phyloP scores from a whole-genome alignment of 805 yeast species.

The Blastobotrys muscicola region DNA sequence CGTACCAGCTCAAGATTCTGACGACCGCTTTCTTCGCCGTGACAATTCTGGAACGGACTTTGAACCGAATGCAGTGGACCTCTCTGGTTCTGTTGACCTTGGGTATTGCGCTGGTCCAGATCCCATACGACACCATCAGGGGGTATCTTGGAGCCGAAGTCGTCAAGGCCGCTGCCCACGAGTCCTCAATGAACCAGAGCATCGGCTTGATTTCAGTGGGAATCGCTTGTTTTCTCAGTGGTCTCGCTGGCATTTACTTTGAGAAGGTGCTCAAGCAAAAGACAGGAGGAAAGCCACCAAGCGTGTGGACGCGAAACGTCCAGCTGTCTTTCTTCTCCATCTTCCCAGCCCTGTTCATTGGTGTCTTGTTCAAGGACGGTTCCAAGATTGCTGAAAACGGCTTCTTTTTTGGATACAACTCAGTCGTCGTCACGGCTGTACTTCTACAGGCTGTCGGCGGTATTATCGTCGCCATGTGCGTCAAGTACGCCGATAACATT shows the following conservation, averaged over 20 bases:
- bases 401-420: conserved; percentile 32
- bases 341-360: conserved; percentile 31
- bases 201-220: conserved; percentile 31
- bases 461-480: conserved; percentile 33
- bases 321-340: conserved; percentile 32
- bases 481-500: conserved; percentile 35
- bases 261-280: conserved; percentile 30
- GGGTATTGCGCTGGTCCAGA: conserved; percentile 34
- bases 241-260: conserved; percentile 36
- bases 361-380: conserved; percentile 30
- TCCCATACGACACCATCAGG: conserved; percentile 24
- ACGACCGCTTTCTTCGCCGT: conserved; percentile 36
- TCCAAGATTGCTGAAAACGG: conserved; percentile 26
- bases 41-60: conserved; percentile 26
- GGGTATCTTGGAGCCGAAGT: conserved; percentile 6
- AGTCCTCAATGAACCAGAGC: conserved; percentile 17
- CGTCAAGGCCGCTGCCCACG: conserved; percentile 5
- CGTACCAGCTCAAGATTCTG: conserved; percentile 35
- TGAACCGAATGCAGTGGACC: conserved; percentile 29
- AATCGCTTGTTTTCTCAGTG: conserved; percentile 31
- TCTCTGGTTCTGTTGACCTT: conserved; percentile 29
- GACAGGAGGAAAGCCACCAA: conserved; percentile 24
- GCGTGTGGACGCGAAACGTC: conserved; percentile 33
- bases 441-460: conserved; percentile 34
- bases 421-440: conserved; percentile 31